Base-by-base conservation (phyloP, 352 stramenopile genomes). In the Globisporangium recalcitrans region DNA sequence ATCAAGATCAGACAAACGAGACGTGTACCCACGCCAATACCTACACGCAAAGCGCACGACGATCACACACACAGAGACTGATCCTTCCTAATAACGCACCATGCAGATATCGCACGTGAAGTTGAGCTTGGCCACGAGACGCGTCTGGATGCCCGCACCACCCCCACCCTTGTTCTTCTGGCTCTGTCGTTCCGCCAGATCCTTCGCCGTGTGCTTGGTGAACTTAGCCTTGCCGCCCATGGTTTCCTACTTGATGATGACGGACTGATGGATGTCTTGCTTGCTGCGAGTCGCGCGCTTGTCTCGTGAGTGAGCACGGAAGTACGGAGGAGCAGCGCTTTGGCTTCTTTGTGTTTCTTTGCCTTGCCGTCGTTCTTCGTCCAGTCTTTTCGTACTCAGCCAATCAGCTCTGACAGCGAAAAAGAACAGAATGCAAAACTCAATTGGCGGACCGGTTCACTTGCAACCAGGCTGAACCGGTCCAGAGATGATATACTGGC, bases 211-310 rank as follows among this genome's bases (percentile, higher is more conserved):
- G 65, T 90, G 80, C 69, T 90, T 90, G 74, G 88, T 81, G 65
- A 87, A 85, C 58, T 88, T 90, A 19, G 80, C 80, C 70, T 89
- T 89, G 68, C 80, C 80, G 42, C 78, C 80, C 80, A 90, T 90
- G 36, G 5, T 69, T 29, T 10, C 14, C 21, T 60, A 14, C 21
- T 63, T 62, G 38, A 40, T n/a, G n/a, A n/a, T n/a, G n/a, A n/a
- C n/a, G n/a, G n/a, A n/a, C n/a, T n/a, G n/a, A n/a, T n/a, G n/a
- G n/a, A n/a, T n/a, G n/a, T n/a, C n/a, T n/a, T n/a, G n/a, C n/a
- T 5, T 56, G 6, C 7, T 10, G 49, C 54, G 44, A 10, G 24
- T 65, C 36, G 14, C 16, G 32, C 8, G 21, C 24, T 49, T 49
- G n/a, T 44, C 32, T 59, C 21, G 34, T 26, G 55, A 60, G 44